phyloP scores from a whole-genome alignment of 805 yeast genomes.

The Wickerhamomyces queroliae region DNA sequence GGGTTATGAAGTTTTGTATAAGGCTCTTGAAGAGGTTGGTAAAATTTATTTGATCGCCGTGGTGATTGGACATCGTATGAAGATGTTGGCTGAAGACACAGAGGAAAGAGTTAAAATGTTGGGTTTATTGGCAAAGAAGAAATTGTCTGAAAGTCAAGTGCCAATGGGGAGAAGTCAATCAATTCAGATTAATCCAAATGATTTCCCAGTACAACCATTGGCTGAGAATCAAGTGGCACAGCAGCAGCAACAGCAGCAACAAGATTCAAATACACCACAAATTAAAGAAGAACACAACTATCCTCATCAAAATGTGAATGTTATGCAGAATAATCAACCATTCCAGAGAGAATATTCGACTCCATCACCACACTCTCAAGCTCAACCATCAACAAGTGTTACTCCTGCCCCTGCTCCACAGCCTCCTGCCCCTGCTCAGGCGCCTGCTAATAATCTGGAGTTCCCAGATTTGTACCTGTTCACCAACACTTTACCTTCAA shows the following conservation, averaged over 20 bases:
- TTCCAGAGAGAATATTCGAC: no score
- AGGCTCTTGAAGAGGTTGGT: conserved; percentile 33
- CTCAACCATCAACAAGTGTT: background rate
- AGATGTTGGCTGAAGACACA: conserved; percentile 32
- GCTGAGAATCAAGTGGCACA: background rate
- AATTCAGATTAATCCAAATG: background rate
- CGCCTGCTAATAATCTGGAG: conserved; percentile 7
- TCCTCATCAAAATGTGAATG: background rate
- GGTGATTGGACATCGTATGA: conserved; percentile 46
- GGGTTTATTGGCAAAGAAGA: conserved; percentile 7
- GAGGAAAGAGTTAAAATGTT: conserved; percentile 19
- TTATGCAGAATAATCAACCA: background rate
- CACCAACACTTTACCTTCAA: conserved; percentile 19
- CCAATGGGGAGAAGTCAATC: no score
- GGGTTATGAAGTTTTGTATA: conserved; percentile 26
- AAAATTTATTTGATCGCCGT: conserved; percentile 48
- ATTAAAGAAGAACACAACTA: no score
- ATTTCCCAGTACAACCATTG: background rate
- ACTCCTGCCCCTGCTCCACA: background rate
- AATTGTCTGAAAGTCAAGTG: background rate
- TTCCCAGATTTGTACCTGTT: conserved; percentile 24
- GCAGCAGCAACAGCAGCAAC: background rate
- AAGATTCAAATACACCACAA: no score
- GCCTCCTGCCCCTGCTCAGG: conserved; percentile 1
- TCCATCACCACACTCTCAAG: background rate